These are phyloP conservation scores for Obelidium mucronatum DNA, from an alignment of 192 early-diverging fungal species.

Conservation along the genomic window DNA sequence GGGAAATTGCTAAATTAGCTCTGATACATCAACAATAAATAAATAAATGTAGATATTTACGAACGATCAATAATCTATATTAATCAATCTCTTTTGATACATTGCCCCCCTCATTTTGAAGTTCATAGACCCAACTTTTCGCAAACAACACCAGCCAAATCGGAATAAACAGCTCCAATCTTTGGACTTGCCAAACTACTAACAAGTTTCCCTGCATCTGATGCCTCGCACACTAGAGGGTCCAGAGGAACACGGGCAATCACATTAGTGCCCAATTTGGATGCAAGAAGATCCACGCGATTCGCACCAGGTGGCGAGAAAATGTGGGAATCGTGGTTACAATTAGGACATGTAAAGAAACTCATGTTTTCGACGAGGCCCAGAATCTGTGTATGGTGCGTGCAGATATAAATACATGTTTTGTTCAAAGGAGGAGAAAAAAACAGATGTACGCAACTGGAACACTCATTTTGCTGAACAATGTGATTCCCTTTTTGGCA, in stretches of 20 bases:
- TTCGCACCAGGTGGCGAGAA: constrained; percentile 62
- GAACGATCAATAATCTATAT: no score
- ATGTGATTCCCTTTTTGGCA: constrained; percentile 77
- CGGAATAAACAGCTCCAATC: constrained; percentile 3
- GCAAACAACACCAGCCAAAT: neutral
- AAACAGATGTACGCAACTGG: constrained; percentile 66
- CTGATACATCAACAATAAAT: no score
- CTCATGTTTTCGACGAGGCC: constrained; percentile 93
- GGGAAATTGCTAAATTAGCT: no score
- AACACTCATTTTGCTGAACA: constrained; percentile 85
- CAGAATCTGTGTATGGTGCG: constrained; percentile 76
- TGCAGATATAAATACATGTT: constrained; percentile 12
- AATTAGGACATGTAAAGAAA: constrained; percentile 79
- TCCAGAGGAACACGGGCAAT: constrained; percentile 83
- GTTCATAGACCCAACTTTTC: constrained; percentile 2
- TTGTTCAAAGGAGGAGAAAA: neutral
- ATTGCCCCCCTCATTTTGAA: neutral
- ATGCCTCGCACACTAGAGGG: constrained; percentile 71
- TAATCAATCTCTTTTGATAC: neutral
- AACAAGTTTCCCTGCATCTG: constrained; percentile 76
- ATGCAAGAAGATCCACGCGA: constrained; percentile 62
- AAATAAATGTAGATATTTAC: no score
- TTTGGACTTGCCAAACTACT: neutral
- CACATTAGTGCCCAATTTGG: constrained; percentile 70
- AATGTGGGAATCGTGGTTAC: constrained; percentile 77